Percentiles rank a stretch among this genome's conserved stretches.
Conservation (phyloP, 345 rosid genomes). For the Citrus sinensis region DNA sequence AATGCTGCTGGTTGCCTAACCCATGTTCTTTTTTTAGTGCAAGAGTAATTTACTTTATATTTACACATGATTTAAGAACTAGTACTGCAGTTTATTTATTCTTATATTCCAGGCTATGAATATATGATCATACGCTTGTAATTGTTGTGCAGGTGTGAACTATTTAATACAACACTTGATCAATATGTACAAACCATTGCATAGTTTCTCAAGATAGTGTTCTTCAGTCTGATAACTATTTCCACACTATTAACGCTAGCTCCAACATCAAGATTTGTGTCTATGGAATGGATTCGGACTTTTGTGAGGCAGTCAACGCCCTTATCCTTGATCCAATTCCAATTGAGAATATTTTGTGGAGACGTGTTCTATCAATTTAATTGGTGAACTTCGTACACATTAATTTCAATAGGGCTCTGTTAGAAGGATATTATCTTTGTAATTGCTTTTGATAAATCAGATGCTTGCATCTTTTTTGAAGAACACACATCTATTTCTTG, state of each 20-base stretch:
- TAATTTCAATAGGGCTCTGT: too few relatives aligned
- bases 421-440: too few relatives aligned
- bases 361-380: not conserved
- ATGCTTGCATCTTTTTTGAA: too few relatives aligned
- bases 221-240: not conserved
- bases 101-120: not conserved
- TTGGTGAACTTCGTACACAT: too few relatives aligned
- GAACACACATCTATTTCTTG: not conserved
- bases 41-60: not conserved
- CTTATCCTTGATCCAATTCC: not conserved
- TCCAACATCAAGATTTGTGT: not conserved
- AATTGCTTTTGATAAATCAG: too few relatives aligned
- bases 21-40: not conserved
- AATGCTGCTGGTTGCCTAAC: not conserved
- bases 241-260: not conserved
- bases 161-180: conserved; percentile 66
- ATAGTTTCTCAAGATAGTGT: conserved; percentile 15
- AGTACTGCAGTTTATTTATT: not conserved
- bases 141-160: conserved; percentile 54
- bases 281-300: not conserved
- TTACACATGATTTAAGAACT: not conserved
- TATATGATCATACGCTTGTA: not conserved
- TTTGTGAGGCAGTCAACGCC: not conserved
- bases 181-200: conserved; percentile 80
- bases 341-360: not conserved